Base-by-base conservation (phyloP, 768 basidiomycete species). In the Termitomyces sp. region DNA sequence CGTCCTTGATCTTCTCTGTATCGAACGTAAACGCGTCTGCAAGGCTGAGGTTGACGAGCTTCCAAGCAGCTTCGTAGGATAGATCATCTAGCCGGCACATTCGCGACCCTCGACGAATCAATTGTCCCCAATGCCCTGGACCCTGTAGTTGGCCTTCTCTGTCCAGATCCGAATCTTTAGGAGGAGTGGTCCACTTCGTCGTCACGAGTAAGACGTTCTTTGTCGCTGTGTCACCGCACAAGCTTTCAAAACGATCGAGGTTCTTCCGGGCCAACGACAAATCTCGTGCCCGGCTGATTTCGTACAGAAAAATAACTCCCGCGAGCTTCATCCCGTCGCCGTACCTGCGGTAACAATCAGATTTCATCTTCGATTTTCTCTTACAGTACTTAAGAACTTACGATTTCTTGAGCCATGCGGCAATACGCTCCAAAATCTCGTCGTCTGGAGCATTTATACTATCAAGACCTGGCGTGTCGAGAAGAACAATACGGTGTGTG, bases 381-480 rank as follows among this genome's bases (percentile, higher is more conserved):
- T 22, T 2, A 11, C 7, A 38, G n/a, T 35, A 4, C 6, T 35
- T 15, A 28, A 22, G 7, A 8, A 15, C 60, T 52, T 48, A 62
- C 64, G 60, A 65, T 59, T 46, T 50, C 22, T 35, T 56, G 15
- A 65, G 61, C 60, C 61, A 65, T 9, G 58, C 24, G 12, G 55
- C 58, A 13, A 64, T 48, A 1, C 60, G 60, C 33, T 64, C 52
- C 3, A 65, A 22, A 13, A 65, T 57, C n/a, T 52, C 57, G 4
- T 56, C 35, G 13, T 65, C 64, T 22, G 64, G 64, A 22, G 53
- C 42, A 38, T 22, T 38, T 28, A 55, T 65, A 8, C 57, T 65
- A 55, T 65, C 45, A 2, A 65, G 61, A 16, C 64, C 64, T 2
- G 64, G 64, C 2, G 64, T 65, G 24, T 65, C 64, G n/a, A 65